Evolutionary conservation across 2,329 filamentous ascomycete species (phyloP), one percentile per base, ranked within the genome.

Genomic region (Ophiostoma ulmi): DNA sequence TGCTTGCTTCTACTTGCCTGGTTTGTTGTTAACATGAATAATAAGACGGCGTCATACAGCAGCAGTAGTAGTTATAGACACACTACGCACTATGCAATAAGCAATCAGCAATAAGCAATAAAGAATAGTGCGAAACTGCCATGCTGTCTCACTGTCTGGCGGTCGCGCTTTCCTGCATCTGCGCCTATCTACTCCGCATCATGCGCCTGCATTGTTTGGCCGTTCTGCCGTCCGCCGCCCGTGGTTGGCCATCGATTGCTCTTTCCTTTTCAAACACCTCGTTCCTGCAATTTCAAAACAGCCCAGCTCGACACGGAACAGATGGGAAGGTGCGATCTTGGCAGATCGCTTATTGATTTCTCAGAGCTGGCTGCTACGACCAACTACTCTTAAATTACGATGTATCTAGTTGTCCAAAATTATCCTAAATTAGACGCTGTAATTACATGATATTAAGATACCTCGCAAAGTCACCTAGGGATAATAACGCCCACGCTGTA

Each of bases 241-340:
- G 22, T 58, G 52, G 68, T 63, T 69, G 20, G 68, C 10, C 68
- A 20, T 63, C 11, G 38, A 63, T 69, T 58, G 52, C 52, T 58
- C 52, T 58, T 58, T 58, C 52, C 52, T 22, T 35, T 68, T 14
- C 41, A 48, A 14, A 26, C 26, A 35, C 36, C 26, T 61, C 68
- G 38, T 63, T 70, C 68, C 38, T 70, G 69, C 69, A 66, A 67
- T 70, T 66, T 66, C n/a, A 58, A 70, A 48, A 38, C 39, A 44
- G 68, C 35, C n/a, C 52, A 58, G 26, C 52, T 26, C 52, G 22
- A 58, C 52, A 58, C 52, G 20, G 52, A 48, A 52, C 11, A 64
- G 55, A n/a, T 22, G 39, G 69, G 69, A 70, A 70, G 44, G 69
- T 35, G 69, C 69, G 69, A 65, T 55, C 69, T 70, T 67, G 69